phyloP scores from a whole-genome alignment of 169 alveolate species.

The Plasmodium falciparum region DNA sequence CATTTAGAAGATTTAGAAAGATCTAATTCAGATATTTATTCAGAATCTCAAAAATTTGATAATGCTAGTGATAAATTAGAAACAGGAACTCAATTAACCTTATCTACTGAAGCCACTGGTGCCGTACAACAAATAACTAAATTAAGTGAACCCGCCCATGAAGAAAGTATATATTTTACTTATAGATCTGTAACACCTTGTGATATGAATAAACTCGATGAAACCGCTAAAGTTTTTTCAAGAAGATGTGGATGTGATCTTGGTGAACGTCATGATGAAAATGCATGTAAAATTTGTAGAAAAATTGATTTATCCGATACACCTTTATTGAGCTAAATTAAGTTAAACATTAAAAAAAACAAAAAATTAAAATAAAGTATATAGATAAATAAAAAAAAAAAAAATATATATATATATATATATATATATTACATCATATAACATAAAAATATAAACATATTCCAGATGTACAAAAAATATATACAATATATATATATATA shows the following conservation, averaged over 20 bases:
- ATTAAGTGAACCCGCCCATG: conserved; percentile 76
- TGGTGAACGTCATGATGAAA: conserved; percentile 85
- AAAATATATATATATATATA: background rate
- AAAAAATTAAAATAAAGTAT: background rate
- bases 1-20: conserved; percentile 59
- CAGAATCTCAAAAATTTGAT: conserved; percentile 65
- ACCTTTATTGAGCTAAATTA: conserved; percentile 79
- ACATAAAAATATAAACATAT: background rate
- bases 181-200: conserved; percentile 81
- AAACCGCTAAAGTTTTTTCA: conserved; percentile 82
- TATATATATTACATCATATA: background rate
- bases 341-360: background rate
- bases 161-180: conserved; percentile 54
- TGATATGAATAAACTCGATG: conserved; percentile 83
- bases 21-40: conserved; percentile 67
- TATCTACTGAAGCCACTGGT: conserved; percentile 77
- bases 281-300: conserved; percentile 82
- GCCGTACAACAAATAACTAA: conserved; percentile 77
- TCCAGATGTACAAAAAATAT: too few relatives aligned
- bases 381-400: background rate
- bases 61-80: conserved; percentile 71
- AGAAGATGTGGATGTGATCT: conserved; percentile 86
- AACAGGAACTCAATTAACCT: conserved; percentile 72
- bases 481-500: conserved; percentile 5
- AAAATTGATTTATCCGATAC: conserved; percentile 84